A percentile compares a stretch with the other conserved stretches of the same genome.
phyloP scores from a whole-genome alignment of 2,329 filamentous ascomycete genomes.

The Didymella pinodella region DNA sequence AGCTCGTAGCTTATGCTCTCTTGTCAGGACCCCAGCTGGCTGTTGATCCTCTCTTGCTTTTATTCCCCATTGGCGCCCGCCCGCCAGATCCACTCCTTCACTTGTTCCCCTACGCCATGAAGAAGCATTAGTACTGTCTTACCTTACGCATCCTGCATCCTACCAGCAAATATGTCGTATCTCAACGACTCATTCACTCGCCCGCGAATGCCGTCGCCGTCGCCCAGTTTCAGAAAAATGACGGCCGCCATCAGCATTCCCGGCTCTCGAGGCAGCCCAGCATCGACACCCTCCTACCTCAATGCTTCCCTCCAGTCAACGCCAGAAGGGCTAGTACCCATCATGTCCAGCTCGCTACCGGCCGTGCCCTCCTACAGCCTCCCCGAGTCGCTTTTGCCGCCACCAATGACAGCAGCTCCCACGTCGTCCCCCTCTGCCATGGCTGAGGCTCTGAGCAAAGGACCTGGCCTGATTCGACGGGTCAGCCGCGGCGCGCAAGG shows the following conservation, averaged over 20 bases:
- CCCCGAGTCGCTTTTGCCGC: conserved; percentile 73
- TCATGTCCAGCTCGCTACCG: conserved; percentile 60
- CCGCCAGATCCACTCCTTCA: conserved; percentile 30
- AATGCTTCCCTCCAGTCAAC: conserved; percentile 72
- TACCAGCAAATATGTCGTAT: conserved; percentile 34
- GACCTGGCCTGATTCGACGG: conserved; percentile 77
- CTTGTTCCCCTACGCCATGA: conserved; percentile 36
- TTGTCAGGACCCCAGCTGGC: conserved; percentile 35
- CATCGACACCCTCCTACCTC: conserved; percentile 50
- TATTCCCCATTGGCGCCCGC: conserved; percentile 38
- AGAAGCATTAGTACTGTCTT: conserved; percentile 32
- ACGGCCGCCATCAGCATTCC: conserved; percentile 47
- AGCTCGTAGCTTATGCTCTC: conserved; percentile 34
- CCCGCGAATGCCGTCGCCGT: conserved; percentile 46
- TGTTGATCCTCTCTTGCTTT: conserved; percentile 39
- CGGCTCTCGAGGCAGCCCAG: conserved; percentile 52
- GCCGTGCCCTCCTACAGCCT: conserved; percentile 67
- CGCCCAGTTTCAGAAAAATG: conserved; percentile 41
- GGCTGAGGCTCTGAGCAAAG: conserved; percentile 67
- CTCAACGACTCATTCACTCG: conserved; percentile 41
- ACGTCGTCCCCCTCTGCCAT: conserved; percentile 63
- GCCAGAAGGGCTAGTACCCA: conserved; percentile 67
- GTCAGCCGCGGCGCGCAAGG: conserved; percentile 82
- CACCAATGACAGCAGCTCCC: conserved; percentile 56
- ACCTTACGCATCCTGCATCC: conserved; percentile 22